phyloP scores from a whole-genome alignment of 768 basidiomycete species.

The Leucocoprinus birnbaumii region DNA sequence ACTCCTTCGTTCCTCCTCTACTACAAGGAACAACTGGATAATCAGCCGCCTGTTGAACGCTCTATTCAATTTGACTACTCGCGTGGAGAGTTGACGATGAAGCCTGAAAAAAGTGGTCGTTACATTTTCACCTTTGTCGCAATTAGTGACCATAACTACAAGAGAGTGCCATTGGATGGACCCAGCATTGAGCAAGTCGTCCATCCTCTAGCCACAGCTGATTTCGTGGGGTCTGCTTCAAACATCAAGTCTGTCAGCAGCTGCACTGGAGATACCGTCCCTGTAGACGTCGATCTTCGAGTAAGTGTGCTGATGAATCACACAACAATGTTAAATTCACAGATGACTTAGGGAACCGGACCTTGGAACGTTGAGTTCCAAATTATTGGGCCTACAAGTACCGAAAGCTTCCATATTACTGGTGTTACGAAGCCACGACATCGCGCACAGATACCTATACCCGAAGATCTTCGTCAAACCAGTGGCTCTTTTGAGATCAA shows the following conservation, averaged over 20 bases:
- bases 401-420: conserved; percentile 53
- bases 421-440: conserved; percentile 55
- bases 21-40: conserved; percentile 73
- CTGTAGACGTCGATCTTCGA: conserved; percentile 77
- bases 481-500: conserved; percentile 82
- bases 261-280: conserved; percentile 75
- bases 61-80: conserved; percentile 62
- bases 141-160: conserved; percentile 84
- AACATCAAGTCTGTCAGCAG: conserved; percentile 62
- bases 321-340: no score
- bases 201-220: conserved; percentile 82
- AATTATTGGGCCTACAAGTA: conserved; percentile 68
- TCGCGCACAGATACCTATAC: conserved; percentile 64
- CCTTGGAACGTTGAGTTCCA: conserved; percentile 90
- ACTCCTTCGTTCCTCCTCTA: conserved; percentile 86
- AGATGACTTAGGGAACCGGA: conserved; percentile 70
- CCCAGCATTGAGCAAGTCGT: conserved; percentile 85
- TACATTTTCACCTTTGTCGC: conserved; percentile 81
- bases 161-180: conserved; percentile 67
- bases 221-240: conserved; percentile 52
- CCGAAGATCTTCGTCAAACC: conserved; percentile 56
- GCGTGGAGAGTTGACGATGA: conserved; percentile 77
- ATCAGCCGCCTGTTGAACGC: conserved; percentile 57
- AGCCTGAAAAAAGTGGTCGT: conserved; percentile 87
- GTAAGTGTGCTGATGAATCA: no score